Base-by-base conservation (phyloP, 2,329 filamentous ascomycete genomes). In the Cordyceps tenuipes region DNA sequence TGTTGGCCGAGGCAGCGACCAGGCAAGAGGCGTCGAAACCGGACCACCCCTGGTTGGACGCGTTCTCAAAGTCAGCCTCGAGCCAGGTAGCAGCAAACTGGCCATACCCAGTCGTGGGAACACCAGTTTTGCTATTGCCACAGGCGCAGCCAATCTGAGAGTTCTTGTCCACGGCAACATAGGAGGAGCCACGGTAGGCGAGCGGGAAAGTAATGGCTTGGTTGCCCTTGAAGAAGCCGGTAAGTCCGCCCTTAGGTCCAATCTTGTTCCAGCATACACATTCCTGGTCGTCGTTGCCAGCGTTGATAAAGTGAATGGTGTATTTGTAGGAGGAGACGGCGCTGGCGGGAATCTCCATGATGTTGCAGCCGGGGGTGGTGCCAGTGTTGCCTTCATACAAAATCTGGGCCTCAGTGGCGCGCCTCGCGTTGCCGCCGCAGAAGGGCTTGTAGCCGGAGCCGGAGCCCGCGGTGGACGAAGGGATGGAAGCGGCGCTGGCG, bases 181-280 rank as follows among this genome's bases (percentile, higher is more conserved):
- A 68, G 71, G 77, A 71, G 58, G 68, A 67, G 66, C 68, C 68
- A 61, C 69, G 68, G 57, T 69, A 70, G 31, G 68, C 34, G 34
- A 82, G 72, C 52, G 61, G 69, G 68, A 82, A 82, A 59, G 62
- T 69, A 56, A 77, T 51, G 53, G 71, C 76, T 57, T 73, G 44
- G 57, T 75, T 71, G 64, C 73, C 69, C 61, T 72, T 72, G 54
- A 76, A 82, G 73, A 79, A 79, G 64, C 80, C 80, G 66, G 79
- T 73, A 68, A 81, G 73, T 41, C 62, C 60, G 44, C 73, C 72
- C 51, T 73, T 65, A 15, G 71, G 67, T 49, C 79, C 79, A 58
- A 81, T 80, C 78, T 82, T 82, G 77, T 80, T 79, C 73, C 71
- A 80, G 73, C 75, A 77, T 41, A 66, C 66, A 67, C 80, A 81